Evolutionary conservation across 352 stramenopile genomes (phyloP), one percentile per base, ranked within the genome.

Genomic region (Globisporangium cederbergense): DNA sequence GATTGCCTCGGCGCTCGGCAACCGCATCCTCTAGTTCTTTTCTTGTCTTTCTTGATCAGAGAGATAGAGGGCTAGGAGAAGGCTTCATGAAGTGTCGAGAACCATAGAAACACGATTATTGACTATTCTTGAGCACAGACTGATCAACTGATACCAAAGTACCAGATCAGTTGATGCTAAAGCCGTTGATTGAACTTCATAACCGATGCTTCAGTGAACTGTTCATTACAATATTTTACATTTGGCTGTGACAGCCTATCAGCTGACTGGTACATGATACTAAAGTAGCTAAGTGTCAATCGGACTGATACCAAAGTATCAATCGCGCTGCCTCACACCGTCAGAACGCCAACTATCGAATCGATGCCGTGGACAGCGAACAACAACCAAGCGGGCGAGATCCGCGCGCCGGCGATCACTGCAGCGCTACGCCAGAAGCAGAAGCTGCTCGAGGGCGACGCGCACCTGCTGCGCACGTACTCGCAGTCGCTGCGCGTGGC

Each of bases 1-100:
- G 42, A 93, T 98, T 56, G 93, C 86, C 20, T 98, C 92, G 58
- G 85, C 97, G 30, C 83, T 98, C 52, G 95, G 95, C 54, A 97
- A 98, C 66, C 83, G 86, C 61, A 97, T 98, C 64, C 66, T 98
- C 34, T 97, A 94, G 62, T 22, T 11, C 2, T n/a, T 13, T 13
- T 20, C 13, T 42, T 13, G 25, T 28, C 25, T 38, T 42, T 8
- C n/a, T 30, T 22, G 43, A 20, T 20, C 6, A 49, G 4, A 49
- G 0, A 49, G 18, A 20, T 5, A 30, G n/a, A 18, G 5, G 20
- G 42, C 14, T 22, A 47, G 42, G 42, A 47, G 42, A 47, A 22
- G 14, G 16, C 18, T 20, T 4, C 42, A 47, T 14, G 18, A 38
- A 56, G 50, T 57, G 51, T 58, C 32, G 52, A 46, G 9, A 30